Conservation (phyloP, 208 protist species). For the Leishmania lainsoni region DNA sequence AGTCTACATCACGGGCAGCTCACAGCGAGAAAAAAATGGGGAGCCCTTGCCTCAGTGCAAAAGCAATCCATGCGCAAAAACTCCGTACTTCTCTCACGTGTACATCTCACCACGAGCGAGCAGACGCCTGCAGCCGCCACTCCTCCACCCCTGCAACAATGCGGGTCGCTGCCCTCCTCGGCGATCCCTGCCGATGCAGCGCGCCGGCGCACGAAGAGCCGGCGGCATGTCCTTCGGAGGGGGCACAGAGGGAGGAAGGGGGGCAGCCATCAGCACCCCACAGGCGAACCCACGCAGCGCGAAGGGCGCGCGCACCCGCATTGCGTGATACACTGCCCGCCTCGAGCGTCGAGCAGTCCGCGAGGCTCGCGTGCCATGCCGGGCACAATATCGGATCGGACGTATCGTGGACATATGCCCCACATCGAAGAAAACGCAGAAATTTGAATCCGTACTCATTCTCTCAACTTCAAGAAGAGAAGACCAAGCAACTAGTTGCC, state of each 20-base stretch:
- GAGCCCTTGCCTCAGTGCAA: neutral
- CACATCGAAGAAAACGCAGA: neutral
- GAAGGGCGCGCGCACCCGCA: no score
- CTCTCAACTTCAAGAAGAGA: neutral
- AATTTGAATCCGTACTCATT: neutral
- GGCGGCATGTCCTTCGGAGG: no score
- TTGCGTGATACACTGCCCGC: neutral
- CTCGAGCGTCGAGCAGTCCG: neutral
- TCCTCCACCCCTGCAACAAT: no score
- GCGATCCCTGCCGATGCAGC: neutral
- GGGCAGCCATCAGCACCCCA: no score
- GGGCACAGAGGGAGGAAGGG: no score
- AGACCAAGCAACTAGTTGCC: neutral
- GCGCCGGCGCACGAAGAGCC: no score
- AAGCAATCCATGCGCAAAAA: constrained; percentile 9
- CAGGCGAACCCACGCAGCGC: no score
- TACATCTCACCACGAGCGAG: no score
- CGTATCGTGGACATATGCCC: neutral
- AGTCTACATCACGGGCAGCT: neutral
- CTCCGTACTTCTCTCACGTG: no score
- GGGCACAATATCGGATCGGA: neutral
- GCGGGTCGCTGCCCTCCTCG: no score
- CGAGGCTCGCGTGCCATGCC: no score
- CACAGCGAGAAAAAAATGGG: neutral
- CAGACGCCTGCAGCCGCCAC: no score